Conservation (phyloP, 176 grass and related monocot genomes). For the Musa itinerans region DNA sequence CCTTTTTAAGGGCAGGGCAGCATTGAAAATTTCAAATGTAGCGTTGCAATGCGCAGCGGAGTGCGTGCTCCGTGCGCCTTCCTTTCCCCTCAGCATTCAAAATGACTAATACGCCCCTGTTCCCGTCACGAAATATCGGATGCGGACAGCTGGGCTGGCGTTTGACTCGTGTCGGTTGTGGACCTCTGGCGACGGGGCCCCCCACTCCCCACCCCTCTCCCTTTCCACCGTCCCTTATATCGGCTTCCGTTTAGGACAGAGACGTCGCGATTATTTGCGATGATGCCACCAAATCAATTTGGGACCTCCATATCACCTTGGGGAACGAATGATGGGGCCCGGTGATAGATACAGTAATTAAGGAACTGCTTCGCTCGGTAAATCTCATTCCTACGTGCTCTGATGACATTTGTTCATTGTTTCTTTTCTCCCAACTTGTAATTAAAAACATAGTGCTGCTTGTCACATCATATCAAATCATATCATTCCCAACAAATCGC, state of each 20-base stretch:
- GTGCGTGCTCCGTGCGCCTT: neutral
- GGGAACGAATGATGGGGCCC: neutral
- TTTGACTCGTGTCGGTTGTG: slow-evolving; percentile 17
- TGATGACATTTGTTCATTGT: too few species aligned
- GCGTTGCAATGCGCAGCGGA: neutral
- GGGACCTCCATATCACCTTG: neutral
- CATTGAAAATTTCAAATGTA: neutral
- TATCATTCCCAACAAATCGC: too few species aligned
- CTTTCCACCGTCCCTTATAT: neutral
- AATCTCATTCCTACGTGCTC: too few species aligned
- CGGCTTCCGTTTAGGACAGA: neutral
- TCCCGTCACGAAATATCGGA: neutral
- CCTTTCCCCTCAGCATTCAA: too few species aligned
- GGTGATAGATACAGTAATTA: too few species aligned
- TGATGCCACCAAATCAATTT: neutral
- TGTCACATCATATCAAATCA: too few species aligned
- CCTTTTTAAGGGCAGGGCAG: too few species aligned
- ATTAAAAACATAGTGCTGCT: too few species aligned
- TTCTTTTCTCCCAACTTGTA: too few species aligned
- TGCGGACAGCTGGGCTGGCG: neutral
- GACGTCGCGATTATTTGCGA: neutral
- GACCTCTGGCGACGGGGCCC: neutral
- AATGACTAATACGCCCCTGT: neutral
- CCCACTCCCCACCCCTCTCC: neutral
- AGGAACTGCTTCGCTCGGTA: too few species aligned